Conservation (phyloP, 139 green algal genomes). For the Volvox africanus region DNA sequence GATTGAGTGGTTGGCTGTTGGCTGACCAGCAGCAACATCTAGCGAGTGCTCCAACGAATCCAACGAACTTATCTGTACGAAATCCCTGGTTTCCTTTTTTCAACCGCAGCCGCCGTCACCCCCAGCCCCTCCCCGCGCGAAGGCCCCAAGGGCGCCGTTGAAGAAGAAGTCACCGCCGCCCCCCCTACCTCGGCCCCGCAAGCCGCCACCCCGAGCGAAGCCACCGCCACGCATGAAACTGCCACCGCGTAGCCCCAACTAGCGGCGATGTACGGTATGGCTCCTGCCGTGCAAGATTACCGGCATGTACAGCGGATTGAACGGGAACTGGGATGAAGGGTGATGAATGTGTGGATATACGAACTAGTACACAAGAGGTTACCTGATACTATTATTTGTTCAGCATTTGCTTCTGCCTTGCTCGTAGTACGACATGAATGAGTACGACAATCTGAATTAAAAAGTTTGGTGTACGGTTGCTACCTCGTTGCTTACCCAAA, state of each 20-base stretch:
- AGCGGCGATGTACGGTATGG: too few species aligned
- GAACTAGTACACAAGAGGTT: neutral
- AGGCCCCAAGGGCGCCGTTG: neutral
- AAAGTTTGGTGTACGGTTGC: too few species aligned
- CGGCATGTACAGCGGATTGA: neutral
- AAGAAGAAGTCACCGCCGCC: neutral
- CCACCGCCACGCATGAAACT: neutral
- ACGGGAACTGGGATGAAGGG: neutral
- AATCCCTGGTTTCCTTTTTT: neutral
- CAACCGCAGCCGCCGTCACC: neutral
- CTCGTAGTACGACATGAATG: too few species aligned
- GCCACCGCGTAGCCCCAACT: too few species aligned
- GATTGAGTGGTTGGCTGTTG: too few species aligned
- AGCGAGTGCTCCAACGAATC: too few species aligned
- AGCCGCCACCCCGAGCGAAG: neutral
- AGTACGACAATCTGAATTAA: too few species aligned
- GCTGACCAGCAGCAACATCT: too few species aligned
- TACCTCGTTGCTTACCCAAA: too few species aligned
- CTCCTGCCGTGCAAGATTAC: neutral
- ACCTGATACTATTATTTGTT: neutral
- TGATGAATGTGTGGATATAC: too few species aligned
- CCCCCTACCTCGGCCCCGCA: neutral
- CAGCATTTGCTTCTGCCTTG: neutral
- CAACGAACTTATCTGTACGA: neutral
- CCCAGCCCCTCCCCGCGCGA: neutral